Conservation (phyloP, 2,329 filamentous ascomycete genomes). For the Pseudocercospora cruenta region DNA sequence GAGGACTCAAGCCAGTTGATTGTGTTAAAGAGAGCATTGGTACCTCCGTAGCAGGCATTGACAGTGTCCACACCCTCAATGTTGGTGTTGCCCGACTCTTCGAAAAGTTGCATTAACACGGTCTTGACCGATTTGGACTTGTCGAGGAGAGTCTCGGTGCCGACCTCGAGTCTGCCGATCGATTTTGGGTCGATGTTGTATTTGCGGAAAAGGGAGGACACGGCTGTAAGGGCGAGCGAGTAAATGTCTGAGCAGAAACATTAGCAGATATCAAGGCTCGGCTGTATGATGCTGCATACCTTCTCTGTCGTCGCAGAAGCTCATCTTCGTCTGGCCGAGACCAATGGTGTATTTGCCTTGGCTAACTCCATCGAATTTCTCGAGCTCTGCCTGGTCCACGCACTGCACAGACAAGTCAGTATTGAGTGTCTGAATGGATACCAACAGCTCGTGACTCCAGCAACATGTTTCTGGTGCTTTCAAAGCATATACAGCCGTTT, state of each 20-base stretch:
- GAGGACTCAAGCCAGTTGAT: conserved; percentile 60
- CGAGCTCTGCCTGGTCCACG: conserved; percentile 57
- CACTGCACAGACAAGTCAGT: conserved; percentile 45
- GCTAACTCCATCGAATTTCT: conserved; percentile 59
- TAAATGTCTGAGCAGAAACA: conserved; percentile 51
- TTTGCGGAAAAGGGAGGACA: conserved; percentile 57
- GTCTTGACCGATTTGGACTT: conserved; percentile 61
- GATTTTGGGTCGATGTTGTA: conserved; percentile 56
- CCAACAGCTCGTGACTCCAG: neutral
- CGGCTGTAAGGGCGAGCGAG: conserved; percentile 56
- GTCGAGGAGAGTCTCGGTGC: conserved; percentile 59
- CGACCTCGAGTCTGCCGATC: conserved; percentile 58
- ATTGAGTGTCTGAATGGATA: neutral
- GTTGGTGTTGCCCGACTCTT: conserved; percentile 56
- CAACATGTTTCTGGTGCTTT: neutral
- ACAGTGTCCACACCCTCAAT: conserved; percentile 58
- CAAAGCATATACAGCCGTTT: neutral
- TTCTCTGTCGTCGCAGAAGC: conserved; percentile 59
- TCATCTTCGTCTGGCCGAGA: conserved; percentile 59
- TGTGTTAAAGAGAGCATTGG: conserved; percentile 58
- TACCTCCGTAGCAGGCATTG: conserved; percentile 59
- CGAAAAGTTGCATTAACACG: conserved; percentile 58
- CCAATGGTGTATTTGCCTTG: conserved; percentile 59
- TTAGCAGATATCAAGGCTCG: neutral
- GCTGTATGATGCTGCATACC: conserved; percentile 37